phyloP scores from a whole-genome alignment of 352 stramenopile species.

The Phytophthora crassamura region DNA sequence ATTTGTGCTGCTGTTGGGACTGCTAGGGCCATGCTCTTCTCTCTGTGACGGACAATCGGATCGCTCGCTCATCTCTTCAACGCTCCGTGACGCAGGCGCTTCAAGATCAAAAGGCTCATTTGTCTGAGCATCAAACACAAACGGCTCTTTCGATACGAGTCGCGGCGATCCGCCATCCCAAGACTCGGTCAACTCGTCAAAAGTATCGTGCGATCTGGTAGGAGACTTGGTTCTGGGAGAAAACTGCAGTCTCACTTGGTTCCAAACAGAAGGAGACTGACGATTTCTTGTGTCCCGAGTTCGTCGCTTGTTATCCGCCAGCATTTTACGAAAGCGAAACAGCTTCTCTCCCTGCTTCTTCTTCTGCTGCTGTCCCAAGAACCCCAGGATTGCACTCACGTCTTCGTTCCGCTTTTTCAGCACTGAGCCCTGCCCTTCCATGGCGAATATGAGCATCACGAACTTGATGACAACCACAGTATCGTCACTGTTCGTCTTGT shows the following conservation, averaged over 20 bases:
- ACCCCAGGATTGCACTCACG: conserved; percentile 55
- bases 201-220: conserved; percentile 30
- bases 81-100: background rate
- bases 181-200: conserved; percentile 43
- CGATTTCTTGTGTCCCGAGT: conserved; percentile 1
- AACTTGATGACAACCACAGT: conserved; percentile 64
- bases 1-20: background rate
- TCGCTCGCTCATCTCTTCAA: background rate
- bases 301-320: conserved; percentile 38
- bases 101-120: conserved; percentile 26
- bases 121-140: conserved; percentile 32
- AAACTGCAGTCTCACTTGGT: conserved; percentile 34
- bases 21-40: background rate
- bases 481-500: conserved; percentile 9
- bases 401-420: conserved; percentile 66
- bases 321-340: conserved; percentile 51
- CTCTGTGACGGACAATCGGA: background rate
- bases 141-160: conserved; percentile 12
- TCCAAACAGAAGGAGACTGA: conserved; percentile 28
- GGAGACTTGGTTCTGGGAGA: conserved; percentile 11
- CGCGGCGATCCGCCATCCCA: conserved; percentile 31
- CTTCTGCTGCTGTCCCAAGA: conserved; percentile 53
- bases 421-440: conserved; percentile 72
- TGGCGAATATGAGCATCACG: conserved; percentile 79
- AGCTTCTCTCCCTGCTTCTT: conserved; percentile 48